A percentile compares a stretch with the other conserved stretches of the same genome.
phyloP scores from a whole-genome alignment of 1,139 yeast species.

The Geotrichum klebahnii region DNA sequence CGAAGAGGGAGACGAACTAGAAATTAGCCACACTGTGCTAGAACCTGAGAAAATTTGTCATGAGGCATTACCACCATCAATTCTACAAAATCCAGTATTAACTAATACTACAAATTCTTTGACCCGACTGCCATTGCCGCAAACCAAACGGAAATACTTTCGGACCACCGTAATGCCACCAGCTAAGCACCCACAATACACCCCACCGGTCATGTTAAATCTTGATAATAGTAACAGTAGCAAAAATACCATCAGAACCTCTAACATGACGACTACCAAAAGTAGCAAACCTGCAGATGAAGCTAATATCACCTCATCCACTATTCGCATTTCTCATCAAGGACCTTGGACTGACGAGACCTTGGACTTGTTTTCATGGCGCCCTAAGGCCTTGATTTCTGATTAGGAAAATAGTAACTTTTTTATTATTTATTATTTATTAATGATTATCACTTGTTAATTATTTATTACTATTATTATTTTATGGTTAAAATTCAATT shows the following conservation, averaged over 20 bases:
- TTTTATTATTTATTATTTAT: conserved; percentile 1
- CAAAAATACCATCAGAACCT: not conserved
- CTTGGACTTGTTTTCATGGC: conserved; percentile 24
- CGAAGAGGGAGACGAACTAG: not conserved
- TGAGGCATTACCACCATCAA: not conserved
- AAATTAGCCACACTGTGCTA: not conserved
- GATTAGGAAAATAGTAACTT: not conserved
- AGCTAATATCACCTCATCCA: conserved; percentile 1
- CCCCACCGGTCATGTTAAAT: conserved; percentile 3
- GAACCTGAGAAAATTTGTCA: not conserved
- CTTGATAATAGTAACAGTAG: not conserved
- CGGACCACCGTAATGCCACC: conserved; percentile 5
- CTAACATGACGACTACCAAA: not conserved
- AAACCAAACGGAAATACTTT: conserved; percentile 1
- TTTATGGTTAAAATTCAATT: no score
- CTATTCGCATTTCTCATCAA: conserved; percentile 6
- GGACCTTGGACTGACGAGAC: conserved; percentile 26
- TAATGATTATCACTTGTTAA: not conserved
- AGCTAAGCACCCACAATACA: conserved; percentile 13
- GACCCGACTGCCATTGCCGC: not conserved
- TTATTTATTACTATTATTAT: no score
- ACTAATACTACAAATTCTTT: not conserved
- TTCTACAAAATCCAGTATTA: not conserved
- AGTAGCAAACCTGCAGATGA: not conserved
- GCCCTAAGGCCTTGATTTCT: conserved; percentile 15